Base-by-base conservation (phyloP, 176 grass and related monocot genomes). In the Aegilops umbellulata region DNA sequence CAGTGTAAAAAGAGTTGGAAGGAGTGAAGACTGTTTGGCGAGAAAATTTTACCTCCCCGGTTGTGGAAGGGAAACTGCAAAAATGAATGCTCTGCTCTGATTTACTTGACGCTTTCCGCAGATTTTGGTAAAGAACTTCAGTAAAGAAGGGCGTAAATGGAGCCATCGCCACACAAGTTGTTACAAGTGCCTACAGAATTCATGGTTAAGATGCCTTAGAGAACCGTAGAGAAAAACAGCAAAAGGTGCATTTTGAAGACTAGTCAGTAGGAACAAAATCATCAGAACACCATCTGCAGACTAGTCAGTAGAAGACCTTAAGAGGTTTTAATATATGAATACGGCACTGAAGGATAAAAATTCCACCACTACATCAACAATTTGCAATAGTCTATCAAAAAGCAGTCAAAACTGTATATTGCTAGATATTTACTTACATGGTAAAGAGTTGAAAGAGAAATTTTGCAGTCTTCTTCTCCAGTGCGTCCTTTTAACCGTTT, bases 71-170 rank as follows among this genome's bases (percentile, higher is more conserved):
- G 74, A 99, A 96, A 82, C 74, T 91, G 89, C 92, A 96, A 58
- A 92, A 99, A 92, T 99, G 97, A 73, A 99, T 88, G 63, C 97
- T 99, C 70, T 99, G 92, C 73, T 92, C 87, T 14, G 85, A 90
- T 75, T 95, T 91, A 74, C 78, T 87, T 81, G 90, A 91, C 60
- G 85, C 90, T 62, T 96, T 99, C 20, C 97, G 84, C 79, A 99
- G 86, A 72, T 99, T 99, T 89, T 99, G 97, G 88, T 96, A 99
- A 36, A 99, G 89, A 85, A 92, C 92, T 87, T 99, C 97, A 20
- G 94, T 99, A 80, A 99, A 99, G 90, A 99, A 99, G 23, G 97
- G 97, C 11, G 97, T 99, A 85, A 99, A 99, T 80, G 97, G 97
- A 61, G 97, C 94, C 97, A 99, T 99, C 32, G 77, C 89, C 87